Evolutionary conservation across 768 basidiomycete species (phyloP).

Genomic region (Gymnopilus junonius): DNA sequence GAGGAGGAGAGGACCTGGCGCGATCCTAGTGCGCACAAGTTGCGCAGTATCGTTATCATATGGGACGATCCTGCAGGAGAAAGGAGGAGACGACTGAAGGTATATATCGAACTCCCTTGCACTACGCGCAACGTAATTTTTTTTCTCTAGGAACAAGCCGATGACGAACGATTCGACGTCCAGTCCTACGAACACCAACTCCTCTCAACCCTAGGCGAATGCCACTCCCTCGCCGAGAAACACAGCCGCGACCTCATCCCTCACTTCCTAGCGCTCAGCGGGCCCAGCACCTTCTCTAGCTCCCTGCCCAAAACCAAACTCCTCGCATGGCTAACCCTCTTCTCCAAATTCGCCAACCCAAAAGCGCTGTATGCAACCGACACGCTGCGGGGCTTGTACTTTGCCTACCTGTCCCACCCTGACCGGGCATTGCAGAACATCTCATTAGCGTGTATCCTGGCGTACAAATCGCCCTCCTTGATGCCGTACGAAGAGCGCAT

Average conservation of each 20-base stretch:
- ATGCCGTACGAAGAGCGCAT: conserved; percentile 66
- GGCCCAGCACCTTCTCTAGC: conserved; percentile 33
- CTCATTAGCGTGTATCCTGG: conserved; percentile 78
- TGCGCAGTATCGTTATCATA: conserved; percentile 49
- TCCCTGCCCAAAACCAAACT: conserved; percentile 64
- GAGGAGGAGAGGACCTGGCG: conserved; percentile 83
- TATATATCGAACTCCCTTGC: conserved; percentile 22
- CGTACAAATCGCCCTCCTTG: conserved; percentile 74
- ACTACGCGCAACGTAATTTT: background rate
- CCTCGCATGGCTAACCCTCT: conserved; percentile 78
- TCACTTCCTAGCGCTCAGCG: conserved; percentile 66
- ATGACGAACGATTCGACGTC: conserved; percentile 67
- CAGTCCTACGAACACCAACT: conserved; percentile 83
- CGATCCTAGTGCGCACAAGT: conserved; percentile 71
- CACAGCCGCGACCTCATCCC: conserved; percentile 90
- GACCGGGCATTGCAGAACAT: conserved; percentile 78
- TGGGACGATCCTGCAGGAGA: conserved; percentile 47
- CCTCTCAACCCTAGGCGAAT: conserved; percentile 69
- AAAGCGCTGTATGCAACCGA: conserved; percentile 80
- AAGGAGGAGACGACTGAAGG: conserved; percentile 36
- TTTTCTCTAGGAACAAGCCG: conserved; percentile 30
- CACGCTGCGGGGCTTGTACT: conserved; percentile 67
- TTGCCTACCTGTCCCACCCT: conserved; percentile 80
- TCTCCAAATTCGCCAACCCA: conserved; percentile 92
- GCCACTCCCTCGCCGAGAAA: conserved; percentile 76